Percentiles rank a stretch among this genome's conserved stretches.
These are phyloP conservation scores for Baudoinia panamericana DNA, from an alignment of 495 filamentous ascomycete species.

Conservation along the genomic window DNA sequence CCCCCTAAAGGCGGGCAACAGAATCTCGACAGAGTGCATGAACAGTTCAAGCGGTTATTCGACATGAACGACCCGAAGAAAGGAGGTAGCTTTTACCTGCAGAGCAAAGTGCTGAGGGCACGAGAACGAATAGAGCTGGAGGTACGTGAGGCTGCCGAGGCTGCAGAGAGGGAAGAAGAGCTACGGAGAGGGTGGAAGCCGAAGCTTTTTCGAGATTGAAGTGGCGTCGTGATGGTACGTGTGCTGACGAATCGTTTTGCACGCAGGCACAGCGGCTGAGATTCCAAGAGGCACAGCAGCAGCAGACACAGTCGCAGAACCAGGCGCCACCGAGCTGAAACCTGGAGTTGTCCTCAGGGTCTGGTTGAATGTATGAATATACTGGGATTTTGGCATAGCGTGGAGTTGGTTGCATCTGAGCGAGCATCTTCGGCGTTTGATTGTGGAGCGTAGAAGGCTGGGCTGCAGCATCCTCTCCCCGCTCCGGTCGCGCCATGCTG, in stretches of 20 bases:
- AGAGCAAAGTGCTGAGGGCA: slow-evolving; percentile 88
- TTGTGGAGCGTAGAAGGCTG: no score
- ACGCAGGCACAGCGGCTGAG: slow-evolving; percentile 18
- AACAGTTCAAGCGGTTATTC: slow-evolving; percentile 88
- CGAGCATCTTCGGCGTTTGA: no score
- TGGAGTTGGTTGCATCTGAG: slow-evolving; percentile 4
- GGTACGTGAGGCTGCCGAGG: slow-evolving; percentile 39
- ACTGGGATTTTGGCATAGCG: slow-evolving; percentile 8
- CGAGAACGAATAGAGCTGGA: slow-evolving; percentile 87
- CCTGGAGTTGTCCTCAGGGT: background rate
- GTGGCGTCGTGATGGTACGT: slow-evolving; percentile 5
- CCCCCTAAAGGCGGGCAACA: slow-evolving; percentile 66
- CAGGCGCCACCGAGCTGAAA: slow-evolving; percentile 11
- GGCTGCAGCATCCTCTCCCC: no score
- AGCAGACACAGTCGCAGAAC: background rate
- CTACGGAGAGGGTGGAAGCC: slow-evolving; percentile 78
- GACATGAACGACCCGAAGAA: slow-evolving; percentile 88
- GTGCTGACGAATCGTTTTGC: slow-evolving; percentile 7
- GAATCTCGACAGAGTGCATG: slow-evolving; percentile 62
- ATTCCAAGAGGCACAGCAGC: background rate
- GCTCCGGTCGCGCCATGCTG: no score
- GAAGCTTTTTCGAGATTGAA: slow-evolving; percentile 85
- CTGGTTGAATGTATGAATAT: background rate
- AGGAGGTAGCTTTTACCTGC: slow-evolving; percentile 92
- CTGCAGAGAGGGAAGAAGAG: slow-evolving; percentile 48